Percentiles rank a stretch among this genome's conserved stretches.
phyloP scores from a whole-genome alignment of 2,329 filamentous ascomycete species.

The Capronia coronata region DNA sequence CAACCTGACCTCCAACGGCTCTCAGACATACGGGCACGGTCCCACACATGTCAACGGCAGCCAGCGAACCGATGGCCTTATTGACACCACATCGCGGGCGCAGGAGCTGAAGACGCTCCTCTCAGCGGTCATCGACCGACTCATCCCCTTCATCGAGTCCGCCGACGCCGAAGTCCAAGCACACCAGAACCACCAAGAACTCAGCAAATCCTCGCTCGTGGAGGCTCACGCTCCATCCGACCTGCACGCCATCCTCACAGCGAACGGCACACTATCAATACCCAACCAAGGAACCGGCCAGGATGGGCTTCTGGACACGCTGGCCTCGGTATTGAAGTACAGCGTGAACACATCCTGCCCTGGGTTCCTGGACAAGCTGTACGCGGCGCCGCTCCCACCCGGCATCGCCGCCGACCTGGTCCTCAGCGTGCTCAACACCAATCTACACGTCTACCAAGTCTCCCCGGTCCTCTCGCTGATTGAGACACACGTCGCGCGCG shows the following conservation, averaged over 20 bases:
- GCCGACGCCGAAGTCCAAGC: conserved; percentile 35
- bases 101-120: conserved; percentile 15
- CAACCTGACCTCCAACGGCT: background rate
- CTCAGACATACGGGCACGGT: background rate
- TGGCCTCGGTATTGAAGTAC: conserved; percentile 68
- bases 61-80: background rate
- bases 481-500: conserved; percentile 72
- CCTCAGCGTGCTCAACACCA: conserved; percentile 82
- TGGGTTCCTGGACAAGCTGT: conserved; percentile 92
- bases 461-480: conserved; percentile 81
- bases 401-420: conserved; percentile 80
- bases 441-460: conserved; percentile 88
- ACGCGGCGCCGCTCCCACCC: conserved; percentile 80
- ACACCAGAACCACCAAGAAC: conserved; percentile 39
- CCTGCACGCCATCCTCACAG: conserved; percentile 36
- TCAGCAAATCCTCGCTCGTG: conserved; percentile 53
- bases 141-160: conserved; percentile 41
- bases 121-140: conserved; percentile 37
- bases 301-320: conserved; percentile 64
- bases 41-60: background rate
- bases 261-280: conserved; percentile 38
- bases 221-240: conserved; percentile 51
- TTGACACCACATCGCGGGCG: conserved; percentile 6
- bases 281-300: conserved; percentile 57
- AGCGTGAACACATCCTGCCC: conserved; percentile 99